phyloP scores from a whole-genome alignment of 2,329 filamentous ascomycete species.

The Mycogone perniciosa region DNA sequence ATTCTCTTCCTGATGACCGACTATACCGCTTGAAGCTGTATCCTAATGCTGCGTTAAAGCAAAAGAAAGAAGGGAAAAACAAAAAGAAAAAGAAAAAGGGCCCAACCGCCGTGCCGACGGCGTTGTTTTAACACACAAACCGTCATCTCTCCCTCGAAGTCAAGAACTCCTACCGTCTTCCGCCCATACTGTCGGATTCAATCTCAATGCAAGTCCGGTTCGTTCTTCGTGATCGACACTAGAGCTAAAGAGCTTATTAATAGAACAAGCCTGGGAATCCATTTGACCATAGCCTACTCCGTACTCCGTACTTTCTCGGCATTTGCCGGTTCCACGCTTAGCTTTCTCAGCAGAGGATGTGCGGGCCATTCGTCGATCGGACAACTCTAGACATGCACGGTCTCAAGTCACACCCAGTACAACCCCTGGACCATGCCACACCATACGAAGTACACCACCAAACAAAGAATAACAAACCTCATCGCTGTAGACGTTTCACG shows the following conservation, averaged over 20 bases:
- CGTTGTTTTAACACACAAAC: neutral
- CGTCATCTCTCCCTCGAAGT: neutral
- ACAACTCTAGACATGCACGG: slow-evolving; percentile 12
- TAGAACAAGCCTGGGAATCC: neutral
- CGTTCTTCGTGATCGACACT: slow-evolving; percentile 2
- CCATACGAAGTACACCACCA: slow-evolving; percentile 9
- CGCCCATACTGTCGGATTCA: neutral
- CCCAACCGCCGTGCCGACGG: too few relatives aligned
- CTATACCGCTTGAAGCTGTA: neutral
- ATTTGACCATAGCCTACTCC: neutral
- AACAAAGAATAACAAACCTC: slow-evolving; percentile 8
- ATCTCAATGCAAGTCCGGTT: slow-evolving; percentile 1
- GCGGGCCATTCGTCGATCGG: slow-evolving; percentile 5
- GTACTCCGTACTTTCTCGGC: too few relatives aligned
- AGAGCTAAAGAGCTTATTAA: neutral
- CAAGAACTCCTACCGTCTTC: neutral
- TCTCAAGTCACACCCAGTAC: slow-evolving; percentile 15
- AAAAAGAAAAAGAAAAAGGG: too few relatives aligned
- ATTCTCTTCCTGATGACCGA: too few relatives aligned
- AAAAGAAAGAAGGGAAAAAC: too few relatives aligned
- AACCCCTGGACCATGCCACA: slow-evolving; percentile 11
- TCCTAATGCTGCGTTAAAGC: neutral
- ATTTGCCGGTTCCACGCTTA: neutral
- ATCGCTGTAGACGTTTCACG: slow-evolving; percentile 15
- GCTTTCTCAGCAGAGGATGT: neutral